Percentiles rank a stretch among this genome's conserved stretches.
Evolutionary conservation across 768 basidiomycete genomes (phyloP).

Genomic region (Cystobasidium ongulense): DNA sequence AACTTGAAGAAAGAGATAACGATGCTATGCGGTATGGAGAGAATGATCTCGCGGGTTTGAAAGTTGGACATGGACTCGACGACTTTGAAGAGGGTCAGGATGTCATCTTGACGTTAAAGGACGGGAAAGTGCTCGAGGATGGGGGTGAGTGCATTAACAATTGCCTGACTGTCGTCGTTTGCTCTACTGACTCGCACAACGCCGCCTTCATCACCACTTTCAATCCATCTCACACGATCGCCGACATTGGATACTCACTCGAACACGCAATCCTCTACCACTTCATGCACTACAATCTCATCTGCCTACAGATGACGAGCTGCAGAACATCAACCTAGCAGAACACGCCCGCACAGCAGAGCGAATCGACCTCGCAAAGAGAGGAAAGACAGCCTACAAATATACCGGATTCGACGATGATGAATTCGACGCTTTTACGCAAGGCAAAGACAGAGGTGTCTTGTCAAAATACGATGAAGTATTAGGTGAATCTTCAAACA

Average conservation of each 20-base stretch:
- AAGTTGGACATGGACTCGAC: conserved; percentile 91
- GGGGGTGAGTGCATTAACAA: conserved; percentile 57
- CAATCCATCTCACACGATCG: conserved; percentile 4
- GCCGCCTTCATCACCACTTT: too few relatives aligned
- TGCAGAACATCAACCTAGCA: conserved; percentile 90
- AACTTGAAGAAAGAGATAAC: conserved; percentile 59
- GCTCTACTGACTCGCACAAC: too few relatives aligned
- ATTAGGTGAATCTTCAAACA: conserved; percentile 54
- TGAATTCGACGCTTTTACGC: conserved; percentile 67
- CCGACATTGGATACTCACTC: conserved; percentile 8
- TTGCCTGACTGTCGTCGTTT: not conserved
- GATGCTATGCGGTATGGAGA: conserved; percentile 34
- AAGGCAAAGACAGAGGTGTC: conserved; percentile 69
- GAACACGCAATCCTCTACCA: not conserved
- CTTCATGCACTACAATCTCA: too few relatives aligned
- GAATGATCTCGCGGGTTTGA: conserved; percentile 75
- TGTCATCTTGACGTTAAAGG: conserved; percentile 91
- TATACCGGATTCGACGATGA: conserved; percentile 97
- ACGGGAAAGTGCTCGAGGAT: conserved; percentile 85
- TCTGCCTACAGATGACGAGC: conserved; percentile 73
- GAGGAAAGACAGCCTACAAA: conserved; percentile 56
- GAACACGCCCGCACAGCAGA: conserved; percentile 74
- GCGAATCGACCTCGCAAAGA: conserved; percentile 74
- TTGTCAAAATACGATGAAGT: conserved; percentile 91
- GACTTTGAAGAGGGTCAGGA: conserved; percentile 88